Base-by-base conservation (phyloP, 2,329 filamentous ascomycete genomes). In the Hymenoscyphus fraxineus region DNA sequence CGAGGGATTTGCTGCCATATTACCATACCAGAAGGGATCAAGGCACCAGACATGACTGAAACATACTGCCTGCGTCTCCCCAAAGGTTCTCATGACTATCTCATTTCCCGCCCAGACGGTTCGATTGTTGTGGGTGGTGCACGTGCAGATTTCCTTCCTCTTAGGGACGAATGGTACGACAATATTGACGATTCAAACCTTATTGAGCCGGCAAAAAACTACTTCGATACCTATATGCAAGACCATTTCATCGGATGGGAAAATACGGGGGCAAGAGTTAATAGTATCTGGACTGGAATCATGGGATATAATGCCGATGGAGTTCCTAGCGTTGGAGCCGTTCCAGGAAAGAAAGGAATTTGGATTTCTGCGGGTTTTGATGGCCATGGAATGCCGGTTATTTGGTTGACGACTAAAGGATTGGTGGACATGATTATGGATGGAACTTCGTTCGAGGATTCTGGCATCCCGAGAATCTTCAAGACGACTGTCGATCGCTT, bases 31-130 rank as follows among this genome's bases (percentile, higher is more conserved):
- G 12, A 32, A 61, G 65, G 44, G 12, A 32, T 13, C 13, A 44
- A 44, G 13, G 41, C 38, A 6, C 61, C 61, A 2, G 16, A 41
- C 4, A 31, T 64, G 6, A 41, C 58, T 1, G 59, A 40, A n/a
- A 62, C 58, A 6, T 65, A 62, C 27, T 58, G 59, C 22, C 35
- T 68, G 2, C 47, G 61, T 4, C 57, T 35, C 13, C 38, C 73
- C 79, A 83, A 66, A 80, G 83, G 15, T 88, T 90, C 65, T 80
- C 88, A 15, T 87, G 88, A 0, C 85, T 3, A 74, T 73, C 67
- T 74, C 19, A 74, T 72, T 51, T 69, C 72, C 6, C 62, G 73
- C 16, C 62, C 71, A 1, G 74, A 75, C 51, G 73, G 73, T 1
- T 72, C 72, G 38, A 72, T 75, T n/a, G 68, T 75, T 6, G 72